Percentiles rank a stretch among this genome's conserved stretches.
phyloP scores from a whole-genome alignment of 192 early-diverging fungal genomes.

The Linnemannia elongata region DNA sequence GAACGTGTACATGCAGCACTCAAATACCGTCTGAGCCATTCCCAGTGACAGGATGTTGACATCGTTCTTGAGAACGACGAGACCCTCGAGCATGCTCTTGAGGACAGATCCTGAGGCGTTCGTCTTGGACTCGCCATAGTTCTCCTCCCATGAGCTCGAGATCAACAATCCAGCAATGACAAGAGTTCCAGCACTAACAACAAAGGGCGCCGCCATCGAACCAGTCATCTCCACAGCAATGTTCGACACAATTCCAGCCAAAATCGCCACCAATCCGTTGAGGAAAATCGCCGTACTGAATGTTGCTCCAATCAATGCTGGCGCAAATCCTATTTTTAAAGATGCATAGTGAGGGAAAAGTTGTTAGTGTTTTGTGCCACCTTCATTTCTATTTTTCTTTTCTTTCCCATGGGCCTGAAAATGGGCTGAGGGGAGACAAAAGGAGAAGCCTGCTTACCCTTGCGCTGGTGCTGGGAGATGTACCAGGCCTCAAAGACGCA shows the following conservation, averaged over 20 bases:
- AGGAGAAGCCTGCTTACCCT: slow-evolving; percentile 28
- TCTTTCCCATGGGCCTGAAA: not conserved
- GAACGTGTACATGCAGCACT: slow-evolving; percentile 76
- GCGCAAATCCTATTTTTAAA: slow-evolving; percentile 63
- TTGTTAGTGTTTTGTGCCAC: not conserved
- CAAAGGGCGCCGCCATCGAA: slow-evolving; percentile 70
- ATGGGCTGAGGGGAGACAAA: not conserved
- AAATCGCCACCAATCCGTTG: slow-evolving; percentile 80
- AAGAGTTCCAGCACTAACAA: slow-evolving; percentile 66
- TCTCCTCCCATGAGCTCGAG: slow-evolving; percentile 74
- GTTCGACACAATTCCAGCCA: slow-evolving; percentile 76
- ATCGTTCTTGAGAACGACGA: slow-evolving; percentile 55
- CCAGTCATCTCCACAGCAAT: slow-evolving; percentile 66
- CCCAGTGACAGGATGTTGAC: slow-evolving; percentile 66
- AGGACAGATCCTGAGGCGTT: slow-evolving; percentile 37
- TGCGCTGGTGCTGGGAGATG: slow-evolving; percentile 67
- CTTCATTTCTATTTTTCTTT: too few species aligned
- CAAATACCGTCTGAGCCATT: slow-evolving; percentile 72
- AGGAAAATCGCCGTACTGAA: slow-evolving; percentile 76
- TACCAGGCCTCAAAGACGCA: slow-evolving; percentile 76
- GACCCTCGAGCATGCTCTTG: slow-evolving; percentile 52
- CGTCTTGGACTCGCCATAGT: slow-evolving; percentile 72
- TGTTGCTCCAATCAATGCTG: slow-evolving; percentile 66
- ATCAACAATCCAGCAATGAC: slow-evolving; percentile 65
- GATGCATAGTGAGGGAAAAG: not conserved